These are phyloP conservation scores for Fusarium clavum DNA, from an alignment of 2,329 filamentous ascomycete genomes.

Conservation along the genomic window DNA sequence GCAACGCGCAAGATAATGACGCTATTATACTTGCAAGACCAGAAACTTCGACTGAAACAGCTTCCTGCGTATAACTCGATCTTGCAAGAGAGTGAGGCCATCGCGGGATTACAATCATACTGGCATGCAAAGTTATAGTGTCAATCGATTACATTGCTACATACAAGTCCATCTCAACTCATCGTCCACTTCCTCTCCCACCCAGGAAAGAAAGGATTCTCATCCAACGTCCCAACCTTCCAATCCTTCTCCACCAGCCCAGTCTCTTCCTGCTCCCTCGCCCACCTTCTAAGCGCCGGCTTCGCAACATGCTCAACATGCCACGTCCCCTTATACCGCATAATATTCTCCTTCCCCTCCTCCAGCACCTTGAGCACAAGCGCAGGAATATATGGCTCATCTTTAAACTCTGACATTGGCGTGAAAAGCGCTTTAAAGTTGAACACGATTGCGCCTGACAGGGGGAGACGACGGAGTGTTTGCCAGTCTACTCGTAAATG, in stretches of 20 bases:
- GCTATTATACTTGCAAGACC: no score
- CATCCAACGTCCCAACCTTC: slow-evolving; percentile 76
- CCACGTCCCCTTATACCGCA: slow-evolving; percentile 87
- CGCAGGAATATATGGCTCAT: slow-evolving; percentile 79
- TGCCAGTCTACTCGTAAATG: slow-evolving; percentile 88
- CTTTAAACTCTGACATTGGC: slow-evolving; percentile 73
- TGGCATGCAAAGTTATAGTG: rapidly evolving
- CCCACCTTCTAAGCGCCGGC: slow-evolving; percentile 72
- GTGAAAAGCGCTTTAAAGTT: slow-evolving; percentile 93
- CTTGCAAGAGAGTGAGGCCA: no score
- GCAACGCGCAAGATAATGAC: no score
- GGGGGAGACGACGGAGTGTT: slow-evolving; percentile 80
- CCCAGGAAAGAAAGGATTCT: slow-evolving; percentile 79
- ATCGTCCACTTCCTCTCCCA: slow-evolving; percentile 63
- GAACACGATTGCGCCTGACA: slow-evolving; percentile 82
- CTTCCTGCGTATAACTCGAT: no score
- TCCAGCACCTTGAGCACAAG: slow-evolving; percentile 75
- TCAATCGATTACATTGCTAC: neutral
- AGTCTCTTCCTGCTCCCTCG: slow-evolving; percentile 71
- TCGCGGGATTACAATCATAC: no score
- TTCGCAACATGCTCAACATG: slow-evolving; percentile 80
- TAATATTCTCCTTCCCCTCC: slow-evolving; percentile 68
- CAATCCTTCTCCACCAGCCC: slow-evolving; percentile 71
- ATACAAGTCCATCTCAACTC: neutral
- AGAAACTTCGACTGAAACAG: no score